Evolutionary conservation across 2,329 filamentous ascomycete genomes (phyloP), one percentile per base, ranked within the genome.

Genomic region (Nemania sp.): DNA sequence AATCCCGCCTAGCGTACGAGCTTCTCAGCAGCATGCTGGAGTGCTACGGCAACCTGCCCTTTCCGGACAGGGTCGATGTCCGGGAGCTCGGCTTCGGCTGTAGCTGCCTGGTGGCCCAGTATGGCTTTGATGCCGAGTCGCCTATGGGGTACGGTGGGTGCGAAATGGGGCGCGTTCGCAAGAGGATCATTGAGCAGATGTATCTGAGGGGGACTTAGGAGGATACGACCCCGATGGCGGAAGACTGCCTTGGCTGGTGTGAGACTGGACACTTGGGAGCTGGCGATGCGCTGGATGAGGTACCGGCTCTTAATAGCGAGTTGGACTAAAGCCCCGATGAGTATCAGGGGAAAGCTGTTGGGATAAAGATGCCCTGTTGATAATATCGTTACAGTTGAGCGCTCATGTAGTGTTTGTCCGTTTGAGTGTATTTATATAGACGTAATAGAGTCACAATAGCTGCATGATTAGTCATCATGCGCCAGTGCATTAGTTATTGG

Each of bases 51-150:
- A n/a, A 24, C 18, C 18, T 35, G n/a, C 47, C 54, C 29, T 67
- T 64, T 15, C 65, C 65, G 0, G 54, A 67, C 29, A 29, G 54
- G 5, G 20, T 64, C 18, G 61, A 64, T n/a, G 2, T 67, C 13
- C 43, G 24, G 7, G 55, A 60, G 32, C 32, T 35, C 32, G 32
- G 32, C 32, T 1, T 35, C 11, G 32, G 32, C 7, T 35, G 32
- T 7, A 35, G 32, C 32, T 8, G 32, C 32, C 32, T 35, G 11
- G 32, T 35, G 32, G 32, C 11, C 1, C 32, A 35, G 11, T 35
- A 35, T 35, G 32, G 32, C 11, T 35, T 11, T 1, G 32, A 35
- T 11, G 7, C 32, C 6, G 32, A 8, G 32, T 7, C 7, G 32
- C 32, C 32, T 35, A 8, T 11, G 32, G 32, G 32, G 7, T 8